Conservation (phyloP, 371 early-diverging fungal species). For the Saksenaea oblongispora region DNA sequence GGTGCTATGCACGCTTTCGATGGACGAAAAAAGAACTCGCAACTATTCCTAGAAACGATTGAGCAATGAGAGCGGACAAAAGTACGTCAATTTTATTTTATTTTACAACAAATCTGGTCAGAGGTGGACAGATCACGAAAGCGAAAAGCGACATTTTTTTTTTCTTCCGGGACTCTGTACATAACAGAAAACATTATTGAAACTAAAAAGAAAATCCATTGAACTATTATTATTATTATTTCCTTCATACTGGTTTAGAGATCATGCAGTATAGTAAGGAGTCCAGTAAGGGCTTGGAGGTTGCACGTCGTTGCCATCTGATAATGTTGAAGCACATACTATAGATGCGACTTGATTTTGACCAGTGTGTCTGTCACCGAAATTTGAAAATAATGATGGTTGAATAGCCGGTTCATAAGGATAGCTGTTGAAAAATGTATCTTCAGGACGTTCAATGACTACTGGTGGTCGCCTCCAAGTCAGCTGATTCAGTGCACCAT, state of each 20-base stretch:
- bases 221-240: background rate
- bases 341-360: background rate
- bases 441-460: background rate
- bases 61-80: no score
- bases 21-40: no score
- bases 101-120: no score
- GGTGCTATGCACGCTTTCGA: no score
- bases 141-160: no score
- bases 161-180: background rate
- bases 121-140: no score
- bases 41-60: no score
- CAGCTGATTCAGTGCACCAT: background rate
- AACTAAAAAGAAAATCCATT: background rate
- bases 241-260: background rate
- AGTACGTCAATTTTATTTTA: no score
- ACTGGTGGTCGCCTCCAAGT: background rate
- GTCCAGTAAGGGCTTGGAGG: background rate
- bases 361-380: background rate
- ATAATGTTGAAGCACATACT: background rate
- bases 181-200: background rate
- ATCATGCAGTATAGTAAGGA: background rate
- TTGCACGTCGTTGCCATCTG: background rate
- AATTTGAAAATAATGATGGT: background rate
- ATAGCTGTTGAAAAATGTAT: background rate
- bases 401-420: background rate